Evolutionary conservation across 768 basidiomycete genomes (phyloP).

Genomic region (Hygrocybe coccinea): DNA sequence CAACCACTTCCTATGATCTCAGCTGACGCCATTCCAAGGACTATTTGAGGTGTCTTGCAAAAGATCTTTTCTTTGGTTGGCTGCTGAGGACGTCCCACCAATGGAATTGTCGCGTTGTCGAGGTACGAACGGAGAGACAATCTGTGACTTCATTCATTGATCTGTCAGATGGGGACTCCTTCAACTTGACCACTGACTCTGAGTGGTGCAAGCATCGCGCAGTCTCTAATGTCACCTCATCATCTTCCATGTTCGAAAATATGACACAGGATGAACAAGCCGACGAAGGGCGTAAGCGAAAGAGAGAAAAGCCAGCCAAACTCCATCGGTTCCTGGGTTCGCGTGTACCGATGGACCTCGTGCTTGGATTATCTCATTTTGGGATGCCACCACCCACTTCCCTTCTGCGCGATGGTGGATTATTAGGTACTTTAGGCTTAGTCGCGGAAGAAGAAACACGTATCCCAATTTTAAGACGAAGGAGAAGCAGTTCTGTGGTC

Average conservation of each 20-base stretch:
- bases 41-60: too few species aligned
- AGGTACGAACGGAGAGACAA: conserved; percentile 13
- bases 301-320: conserved; percentile 72
- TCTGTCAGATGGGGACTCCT: conserved; percentile 58
- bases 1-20: too few species aligned
- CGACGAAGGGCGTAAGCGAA: conserved; percentile 61
- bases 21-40: too few species aligned
- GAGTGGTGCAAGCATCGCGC: conserved; percentile 11
- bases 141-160: conserved; percentile 57
- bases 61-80: too few species aligned
- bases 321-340: conserved; percentile 85
- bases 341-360: conserved; percentile 64
- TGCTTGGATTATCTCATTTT: conserved; percentile 44
- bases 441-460: conserved; percentile 25
- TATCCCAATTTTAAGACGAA: conserved; percentile 43
- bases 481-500: conserved; percentile 51
- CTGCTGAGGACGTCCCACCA: background rate
- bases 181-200: conserved; percentile 10
- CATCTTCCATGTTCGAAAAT: conserved; percentile 45
- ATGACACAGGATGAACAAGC: conserved; percentile 48
- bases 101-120: conserved; percentile 17
- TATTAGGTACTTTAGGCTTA: background rate
- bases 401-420: background rate
- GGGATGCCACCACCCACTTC: conserved; percentile 23
- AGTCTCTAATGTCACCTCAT: conserved; percentile 32